phyloP scores from a whole-genome alignment of 495 filamentous ascomycete genomes.

The Hypoxylon intermedium region DNA sequence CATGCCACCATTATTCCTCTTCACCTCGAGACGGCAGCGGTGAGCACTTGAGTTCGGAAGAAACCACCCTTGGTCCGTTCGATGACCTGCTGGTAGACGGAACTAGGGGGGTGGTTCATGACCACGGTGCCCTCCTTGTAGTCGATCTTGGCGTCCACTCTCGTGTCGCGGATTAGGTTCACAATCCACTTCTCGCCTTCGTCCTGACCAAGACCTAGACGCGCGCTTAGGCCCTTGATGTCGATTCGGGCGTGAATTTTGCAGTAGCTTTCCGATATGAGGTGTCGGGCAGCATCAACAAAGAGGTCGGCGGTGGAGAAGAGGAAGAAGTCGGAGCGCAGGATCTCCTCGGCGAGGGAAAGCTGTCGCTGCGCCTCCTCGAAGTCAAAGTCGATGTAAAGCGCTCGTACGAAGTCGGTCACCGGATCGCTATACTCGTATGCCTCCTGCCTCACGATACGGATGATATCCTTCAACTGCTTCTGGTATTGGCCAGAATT shows the following conservation, averaged over 20 bases:
- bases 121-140: slow-evolving; percentile 98
- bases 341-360: slow-evolving; percentile 86
- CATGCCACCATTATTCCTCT: slow-evolving; percentile 2
- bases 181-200: slow-evolving; percentile 99
- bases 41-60: slow-evolving; percentile 83
- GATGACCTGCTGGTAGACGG: slow-evolving; percentile 98
- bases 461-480: slow-evolving; percentile 94
- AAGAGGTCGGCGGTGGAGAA: slow-evolving; percentile 83
- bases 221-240: slow-evolving; percentile 92
- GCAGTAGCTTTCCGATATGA: slow-evolving; percentile 98
- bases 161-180: slow-evolving; percentile 95
- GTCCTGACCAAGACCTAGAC: slow-evolving; percentile 86
- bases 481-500: slow-evolving; percentile 92
- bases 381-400: slow-evolving; percentile 98
- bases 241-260: slow-evolving; percentile 99
- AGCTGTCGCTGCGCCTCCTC: slow-evolving; percentile 96
- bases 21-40: slow-evolving; percentile 54
- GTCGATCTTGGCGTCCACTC: slow-evolving; percentile 98
- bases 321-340: slow-evolving; percentile 95
- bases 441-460: slow-evolving; percentile 91
- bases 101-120: slow-evolving; percentile 99
- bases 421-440: slow-evolving; percentile 98
- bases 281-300: slow-evolving; percentile 90
- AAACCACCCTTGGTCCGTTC: slow-evolving; percentile 95
- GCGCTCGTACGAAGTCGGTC: slow-evolving; percentile 92